Evolutionary conservation across 352 stramenopile genomes (phyloP).

Genomic region (Globisporangium radiosum): DNA sequence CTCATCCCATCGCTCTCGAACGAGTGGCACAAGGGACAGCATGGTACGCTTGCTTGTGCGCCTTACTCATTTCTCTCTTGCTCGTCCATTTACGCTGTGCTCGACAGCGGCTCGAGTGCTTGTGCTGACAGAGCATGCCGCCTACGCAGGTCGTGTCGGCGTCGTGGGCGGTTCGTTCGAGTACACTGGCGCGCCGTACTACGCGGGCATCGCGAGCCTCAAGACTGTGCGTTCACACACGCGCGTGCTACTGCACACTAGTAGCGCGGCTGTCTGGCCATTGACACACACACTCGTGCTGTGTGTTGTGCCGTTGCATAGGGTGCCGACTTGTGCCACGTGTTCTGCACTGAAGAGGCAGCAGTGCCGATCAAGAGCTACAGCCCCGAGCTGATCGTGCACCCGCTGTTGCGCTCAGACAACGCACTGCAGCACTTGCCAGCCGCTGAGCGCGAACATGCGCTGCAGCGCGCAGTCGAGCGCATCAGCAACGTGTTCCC

Average conservation of each 20-base stretch:
- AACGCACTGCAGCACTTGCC: conserved; percentile 12
- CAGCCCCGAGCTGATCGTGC: conserved; percentile 95
- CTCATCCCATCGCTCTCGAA: conserved; percentile 64
- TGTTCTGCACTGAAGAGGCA: conserved; percentile 94
- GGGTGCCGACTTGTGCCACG: conserved; percentile 93
- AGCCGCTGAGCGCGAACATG: conserved; percentile 6
- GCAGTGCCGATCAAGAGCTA: conserved; percentile 97
- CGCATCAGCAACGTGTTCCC: conserved; percentile 51
- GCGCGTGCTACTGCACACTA: not conserved
- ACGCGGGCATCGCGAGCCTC: conserved; percentile 91
- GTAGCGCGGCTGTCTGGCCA: not conserved
- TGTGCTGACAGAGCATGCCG: too few species aligned
- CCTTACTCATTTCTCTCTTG: too few species aligned
- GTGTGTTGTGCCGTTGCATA: conserved; percentile 9
- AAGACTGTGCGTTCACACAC: conserved; percentile 47
- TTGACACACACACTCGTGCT: not conserved
- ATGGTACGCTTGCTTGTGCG: conserved; percentile 26
- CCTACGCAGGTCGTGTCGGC: conserved; percentile 71
- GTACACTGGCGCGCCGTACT: conserved; percentile 97
- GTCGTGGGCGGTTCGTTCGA: conserved; percentile 94
- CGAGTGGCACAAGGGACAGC: conserved; percentile 66
- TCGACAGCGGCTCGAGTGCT: not conserved
- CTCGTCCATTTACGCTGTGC: too few species aligned
- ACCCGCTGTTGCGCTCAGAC: conserved; percentile 69
- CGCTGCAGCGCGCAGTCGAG: conserved; percentile 30